Base-by-base conservation (phyloP, 1,284 basidiomycete genomes). In the Cronartium ribicola region DNA sequence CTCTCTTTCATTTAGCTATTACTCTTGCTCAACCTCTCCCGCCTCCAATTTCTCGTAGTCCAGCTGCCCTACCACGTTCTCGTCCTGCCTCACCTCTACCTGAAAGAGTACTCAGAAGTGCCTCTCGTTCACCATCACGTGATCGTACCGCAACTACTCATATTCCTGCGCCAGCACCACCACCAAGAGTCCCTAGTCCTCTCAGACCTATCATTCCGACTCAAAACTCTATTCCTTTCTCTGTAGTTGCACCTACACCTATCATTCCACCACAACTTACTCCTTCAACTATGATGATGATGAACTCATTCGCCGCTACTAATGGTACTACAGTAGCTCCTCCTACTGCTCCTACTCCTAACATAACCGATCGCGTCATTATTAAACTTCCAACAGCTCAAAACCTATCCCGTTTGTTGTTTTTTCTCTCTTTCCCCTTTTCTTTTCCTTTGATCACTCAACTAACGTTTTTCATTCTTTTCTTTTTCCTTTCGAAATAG, bases 71-170 rank as follows among this genome's bases (percentile, higher is more conserved):
- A 2, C 29, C 29, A 29, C 29, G 2, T 29, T 29, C 29, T 29
- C 40, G 40, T 20, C 11, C 48, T 57, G 40, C 51, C 0, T 39
- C 69, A 22, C 59, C 59, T 3, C 48, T 51, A 8, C 62, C 63
- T 7, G 55, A 22, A 14, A 39, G 5, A 29, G 69, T 44, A 6
- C 36, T 72, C 5, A 43, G 69, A 3, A 60, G 69, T 51, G 62
- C 69, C 2, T 72, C 69, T 20, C 61, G 69, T 17, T 72, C 69
- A 29, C 69, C 69, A 11, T 72, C 69, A 17, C 69, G 69, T 64
- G 62, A 60, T 17, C 48, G 48, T 6, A 64, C 69, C 37, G 44
- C 59, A 13, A 39, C 67, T 29, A 41, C 62, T 29, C 22, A 29
- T 14, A 61, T 13, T 17, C 61, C 29, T 4, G 57, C 63, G 1